These are phyloP conservation scores for Phytophthora macrochlamydospora DNA, from an alignment of 352 stramenopile species.

Conservation along the genomic window DNA sequence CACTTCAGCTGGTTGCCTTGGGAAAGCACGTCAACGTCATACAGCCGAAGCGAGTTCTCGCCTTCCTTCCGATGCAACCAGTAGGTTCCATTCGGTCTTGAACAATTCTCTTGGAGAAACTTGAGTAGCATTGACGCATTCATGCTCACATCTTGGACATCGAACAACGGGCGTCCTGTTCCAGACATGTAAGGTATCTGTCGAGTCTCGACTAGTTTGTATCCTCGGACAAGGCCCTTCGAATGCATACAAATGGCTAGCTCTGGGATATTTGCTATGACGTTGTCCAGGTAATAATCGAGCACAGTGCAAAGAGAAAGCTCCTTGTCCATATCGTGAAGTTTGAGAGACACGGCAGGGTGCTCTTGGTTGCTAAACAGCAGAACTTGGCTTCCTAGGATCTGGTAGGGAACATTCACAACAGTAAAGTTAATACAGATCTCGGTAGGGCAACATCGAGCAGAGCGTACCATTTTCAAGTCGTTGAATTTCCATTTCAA, in stretches of 20 bases:
- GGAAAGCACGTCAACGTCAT: slow-evolving; percentile 84
- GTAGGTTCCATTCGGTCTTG: slow-evolving; percentile 82
- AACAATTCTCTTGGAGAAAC: slow-evolving; percentile 87
- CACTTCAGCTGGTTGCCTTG: slow-evolving; percentile 88
- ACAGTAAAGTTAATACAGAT: background rate
- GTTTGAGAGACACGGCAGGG: slow-evolving; percentile 78
- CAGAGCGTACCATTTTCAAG: slow-evolving; percentile 73
- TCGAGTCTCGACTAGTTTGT: slow-evolving; percentile 84
- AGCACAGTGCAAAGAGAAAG: slow-evolving; percentile 82
- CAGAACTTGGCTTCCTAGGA: slow-evolving; percentile 82
- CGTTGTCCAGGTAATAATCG: slow-evolving; percentile 89
- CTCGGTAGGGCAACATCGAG: background rate
- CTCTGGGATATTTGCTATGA: slow-evolving; percentile 88
- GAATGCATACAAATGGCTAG: slow-evolving; percentile 89
- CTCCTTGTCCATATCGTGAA: slow-evolving; percentile 88
- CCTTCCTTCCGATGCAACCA: slow-evolving; percentile 84
- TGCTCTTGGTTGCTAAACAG: slow-evolving; percentile 87
- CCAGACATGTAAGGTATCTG: slow-evolving; percentile 86
- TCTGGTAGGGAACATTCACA: slow-evolving; percentile 29
- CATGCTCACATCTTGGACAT: slow-evolving; percentile 87
- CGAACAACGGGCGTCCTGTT: slow-evolving; percentile 64
- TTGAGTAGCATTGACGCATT: slow-evolving; percentile 88
- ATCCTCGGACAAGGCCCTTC: slow-evolving; percentile 81
- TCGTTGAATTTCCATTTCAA: slow-evolving; percentile 90
- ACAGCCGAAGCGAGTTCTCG: slow-evolving; percentile 79